Evolutionary conservation across 2,329 filamentous ascomycete genomes (phyloP).

Genomic region (Colletotrichum simmondsii): DNA sequence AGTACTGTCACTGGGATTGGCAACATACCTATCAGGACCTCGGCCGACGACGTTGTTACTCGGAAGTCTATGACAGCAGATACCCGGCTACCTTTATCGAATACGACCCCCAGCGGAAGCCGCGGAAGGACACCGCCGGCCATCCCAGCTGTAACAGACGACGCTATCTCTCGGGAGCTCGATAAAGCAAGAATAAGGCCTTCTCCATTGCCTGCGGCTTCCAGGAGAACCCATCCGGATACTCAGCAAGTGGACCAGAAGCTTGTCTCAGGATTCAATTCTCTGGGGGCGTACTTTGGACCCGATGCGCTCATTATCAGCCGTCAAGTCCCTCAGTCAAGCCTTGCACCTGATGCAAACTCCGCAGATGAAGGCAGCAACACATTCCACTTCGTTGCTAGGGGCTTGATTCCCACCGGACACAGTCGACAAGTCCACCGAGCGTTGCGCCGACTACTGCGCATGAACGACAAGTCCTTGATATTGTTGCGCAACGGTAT

Average conservation of each 20-base stretch:
- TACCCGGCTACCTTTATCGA: not conserved
- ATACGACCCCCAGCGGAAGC: not conserved
- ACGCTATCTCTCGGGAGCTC: not conserved
- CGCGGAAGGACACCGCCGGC: not conserved
- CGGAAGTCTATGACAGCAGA: not conserved
- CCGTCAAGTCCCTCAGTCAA: slow-evolving; percentile 25
- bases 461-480: slow-evolving; percentile 30
- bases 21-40: slow-evolving; percentile 17
- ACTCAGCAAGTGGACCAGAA: not conserved
- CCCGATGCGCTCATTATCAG: slow-evolving; percentile 39
- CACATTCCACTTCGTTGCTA: not conserved
- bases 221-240: not conserved
- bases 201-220: not conserved
- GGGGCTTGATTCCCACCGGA: slow-evolving; percentile 49
- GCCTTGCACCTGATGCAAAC: not conserved
- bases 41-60: slow-evolving; percentile 19
- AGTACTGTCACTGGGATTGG: slow-evolving; percentile 30
- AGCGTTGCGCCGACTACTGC: slow-evolving; percentile 53
- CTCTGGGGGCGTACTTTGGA: slow-evolving; percentile 48
- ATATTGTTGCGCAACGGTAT: slow-evolving; percentile 17
- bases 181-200: not conserved
- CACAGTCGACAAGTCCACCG: slow-evolving; percentile 55
- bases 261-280: slow-evolving; percentile 6
- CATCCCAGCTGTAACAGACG: no score
- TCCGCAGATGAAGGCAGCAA: slow-evolving; percentile 20